phyloP scores from a whole-genome alignment of 176 grass and related monocot species.

The Carex cristatella region DNA sequence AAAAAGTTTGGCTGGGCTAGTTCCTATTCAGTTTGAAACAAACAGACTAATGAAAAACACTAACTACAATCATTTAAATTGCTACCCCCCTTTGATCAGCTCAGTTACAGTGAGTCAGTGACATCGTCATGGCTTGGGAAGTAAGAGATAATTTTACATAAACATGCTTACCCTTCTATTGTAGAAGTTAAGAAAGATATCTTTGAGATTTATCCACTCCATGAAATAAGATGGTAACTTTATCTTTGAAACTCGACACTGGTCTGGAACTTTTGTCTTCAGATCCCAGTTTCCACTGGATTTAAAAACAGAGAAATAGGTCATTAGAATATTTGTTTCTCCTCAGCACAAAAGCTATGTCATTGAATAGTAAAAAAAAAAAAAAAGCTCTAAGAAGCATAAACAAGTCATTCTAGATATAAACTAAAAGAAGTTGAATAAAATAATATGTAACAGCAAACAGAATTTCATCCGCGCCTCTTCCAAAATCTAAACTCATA shows the following conservation, averaged over 20 bases:
- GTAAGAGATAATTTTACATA: neutral
- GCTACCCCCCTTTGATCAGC: neutral
- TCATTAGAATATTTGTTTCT: neutral
- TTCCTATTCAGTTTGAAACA: neutral
- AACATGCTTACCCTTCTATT: slow-evolving; percentile 51
- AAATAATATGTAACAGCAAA: neutral
- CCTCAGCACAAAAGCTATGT: neutral
- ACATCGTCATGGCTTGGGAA: neutral
- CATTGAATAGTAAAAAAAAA: slow-evolving; percentile 15
- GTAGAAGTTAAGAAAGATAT: slow-evolving; percentile 88
- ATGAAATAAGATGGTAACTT: slow-evolving; percentile 73
- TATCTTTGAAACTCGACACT: slow-evolving; percentile 72
- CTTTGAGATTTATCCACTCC: slow-evolving; percentile 94
- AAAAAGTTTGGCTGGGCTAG: neutral
- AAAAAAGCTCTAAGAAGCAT: neutral
- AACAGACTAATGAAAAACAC: neutral
- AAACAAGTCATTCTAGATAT: neutral
- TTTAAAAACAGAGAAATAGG: slow-evolving; percentile 23
- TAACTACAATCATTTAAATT: neutral
- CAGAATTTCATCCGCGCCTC: neutral
- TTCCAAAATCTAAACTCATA: neutral
- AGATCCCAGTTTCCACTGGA: slow-evolving; percentile 92
- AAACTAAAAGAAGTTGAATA: slow-evolving; percentile 12
- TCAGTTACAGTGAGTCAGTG: neutral
- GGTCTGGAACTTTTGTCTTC: slow-evolving; percentile 92